Conservation (phyloP, 495 filamentous ascomycete species). For the Lasiosphaeria ovina region DNA sequence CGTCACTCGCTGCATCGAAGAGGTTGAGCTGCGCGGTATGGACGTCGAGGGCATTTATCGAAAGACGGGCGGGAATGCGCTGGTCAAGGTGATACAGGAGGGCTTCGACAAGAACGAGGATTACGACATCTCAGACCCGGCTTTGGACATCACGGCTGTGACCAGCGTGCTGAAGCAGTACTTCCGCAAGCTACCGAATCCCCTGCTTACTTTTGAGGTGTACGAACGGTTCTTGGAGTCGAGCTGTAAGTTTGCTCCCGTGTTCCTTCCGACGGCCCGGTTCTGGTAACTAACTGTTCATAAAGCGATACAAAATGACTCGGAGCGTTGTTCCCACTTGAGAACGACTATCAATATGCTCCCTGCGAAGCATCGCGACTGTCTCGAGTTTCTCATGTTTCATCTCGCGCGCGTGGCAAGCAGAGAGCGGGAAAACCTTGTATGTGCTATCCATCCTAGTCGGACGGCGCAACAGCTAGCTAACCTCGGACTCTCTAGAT, state of each 20-base stretch:
- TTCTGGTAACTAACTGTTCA: neutral
- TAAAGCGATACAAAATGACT: slow-evolving; percentile 49
- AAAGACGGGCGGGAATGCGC: slow-evolving; percentile 87
- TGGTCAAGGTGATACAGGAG: slow-evolving; percentile 81
- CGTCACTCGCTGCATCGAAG: slow-evolving; percentile 91
- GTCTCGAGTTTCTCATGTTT: slow-evolving; percentile 90
- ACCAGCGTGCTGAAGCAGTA: slow-evolving; percentile 97
- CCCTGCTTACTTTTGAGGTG: slow-evolving; percentile 86
- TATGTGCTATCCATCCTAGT: slow-evolving; percentile 29
- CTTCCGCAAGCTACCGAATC: slow-evolving; percentile 89
- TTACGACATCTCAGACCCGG: slow-evolving; percentile 88
- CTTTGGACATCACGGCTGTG: slow-evolving; percentile 93
- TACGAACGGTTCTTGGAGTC: slow-evolving; percentile 89
- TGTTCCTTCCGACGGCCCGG: neutral
- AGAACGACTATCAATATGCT: slow-evolving; percentile 70
- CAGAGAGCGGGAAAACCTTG: slow-evolving; percentile 75
- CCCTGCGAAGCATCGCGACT: slow-evolving; percentile 78
- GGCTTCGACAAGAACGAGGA: slow-evolving; percentile 83
- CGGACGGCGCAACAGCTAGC: neutral
- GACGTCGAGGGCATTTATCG: slow-evolving; percentile 97
- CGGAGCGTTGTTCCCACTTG: slow-evolving; percentile 65
- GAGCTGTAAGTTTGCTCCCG: slow-evolving; percentile 43
- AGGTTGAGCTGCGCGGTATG: slow-evolving; percentile 96
- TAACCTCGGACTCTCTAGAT: slow-evolving; percentile 51
- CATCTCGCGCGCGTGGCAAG: slow-evolving; percentile 87